These are phyloP conservation scores for Stramenopiles sp. DNA, from an alignment of 352 stramenopile species.

Conservation along the genomic window DNA sequence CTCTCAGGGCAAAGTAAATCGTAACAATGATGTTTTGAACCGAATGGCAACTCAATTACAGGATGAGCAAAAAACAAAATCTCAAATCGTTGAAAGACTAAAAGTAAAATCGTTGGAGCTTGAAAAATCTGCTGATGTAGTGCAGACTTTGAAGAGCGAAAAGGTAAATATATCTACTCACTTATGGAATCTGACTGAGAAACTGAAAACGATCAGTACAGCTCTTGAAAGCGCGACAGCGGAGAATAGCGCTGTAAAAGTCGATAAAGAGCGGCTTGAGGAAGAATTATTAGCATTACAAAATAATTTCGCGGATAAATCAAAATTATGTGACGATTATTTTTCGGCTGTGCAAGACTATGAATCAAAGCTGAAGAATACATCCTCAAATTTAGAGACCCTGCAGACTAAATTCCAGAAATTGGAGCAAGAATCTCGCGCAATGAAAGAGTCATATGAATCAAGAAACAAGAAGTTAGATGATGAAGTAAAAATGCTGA, in stretches of 20 bases:
- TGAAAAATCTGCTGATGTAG: neutral
- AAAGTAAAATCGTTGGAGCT: neutral
- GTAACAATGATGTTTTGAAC: neutral
- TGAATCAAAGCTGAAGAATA: no score
- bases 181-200: slow-evolving; percentile 1
- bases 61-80: neutral
- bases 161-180: neutral
- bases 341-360: no score
- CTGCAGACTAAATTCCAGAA: no score
- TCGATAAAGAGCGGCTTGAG: neutral
- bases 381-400: no score
- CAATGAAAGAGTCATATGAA: no score
- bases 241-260: neutral
- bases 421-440: no score
- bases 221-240: neutral
- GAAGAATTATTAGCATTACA: no score
- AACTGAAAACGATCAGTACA: neutral
- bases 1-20: neutral
- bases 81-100: neutral
- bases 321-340: no score
- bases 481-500: no score
- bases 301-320: no score
- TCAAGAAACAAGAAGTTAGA: no score
- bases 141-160: neutral
- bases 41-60: neutral